Conservation (phyloP, 2,329 filamentous ascomycete genomes). For the Clonostachys rhizophaga region DNA sequence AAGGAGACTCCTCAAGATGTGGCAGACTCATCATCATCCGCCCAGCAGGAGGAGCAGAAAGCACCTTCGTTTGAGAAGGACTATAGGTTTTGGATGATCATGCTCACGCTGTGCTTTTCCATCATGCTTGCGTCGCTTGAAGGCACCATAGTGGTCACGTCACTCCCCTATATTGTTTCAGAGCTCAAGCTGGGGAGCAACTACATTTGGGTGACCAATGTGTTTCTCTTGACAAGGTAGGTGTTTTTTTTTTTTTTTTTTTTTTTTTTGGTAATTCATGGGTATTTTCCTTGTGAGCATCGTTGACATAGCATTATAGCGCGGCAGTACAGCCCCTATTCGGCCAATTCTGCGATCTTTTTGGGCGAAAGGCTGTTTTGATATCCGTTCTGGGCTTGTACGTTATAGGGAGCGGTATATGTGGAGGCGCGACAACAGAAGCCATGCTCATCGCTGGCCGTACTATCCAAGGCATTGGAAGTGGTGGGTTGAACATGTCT, state of each 20-base stretch:
- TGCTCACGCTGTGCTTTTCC: not conserved
- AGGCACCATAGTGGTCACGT: conserved; percentile 19
- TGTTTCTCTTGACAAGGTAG: conserved; percentile 11
- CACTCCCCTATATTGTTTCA: conserved; percentile 15
- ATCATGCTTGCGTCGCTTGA: conserved; percentile 15
- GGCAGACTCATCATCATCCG: no score
- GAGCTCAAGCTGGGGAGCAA: conserved; percentile 8
- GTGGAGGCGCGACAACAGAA: conserved; percentile 14
- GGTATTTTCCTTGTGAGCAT: not conserved
- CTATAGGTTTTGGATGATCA: conserved; percentile 2
- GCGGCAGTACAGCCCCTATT: conserved; percentile 27
- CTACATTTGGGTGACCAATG: conserved; percentile 17
- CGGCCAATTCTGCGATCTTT: conserved; percentile 15
- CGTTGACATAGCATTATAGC: not conserved
- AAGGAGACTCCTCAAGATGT: no score
- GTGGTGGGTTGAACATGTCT: conserved; percentile 24
- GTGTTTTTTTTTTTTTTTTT: no score
- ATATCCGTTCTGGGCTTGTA: conserved; percentile 3
- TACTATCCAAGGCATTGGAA: conserved; percentile 41
- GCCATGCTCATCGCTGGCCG: conserved; percentile 16
- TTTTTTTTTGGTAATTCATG: not conserved
- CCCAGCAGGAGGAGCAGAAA: no score
- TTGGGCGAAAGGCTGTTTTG: conserved; percentile 12
- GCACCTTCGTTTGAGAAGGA: not conserved
- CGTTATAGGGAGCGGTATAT: conserved; percentile 19